phyloP scores from a whole-genome alignment of 192 early-diverging fungal species.

The Piromyces finnis region DNA sequence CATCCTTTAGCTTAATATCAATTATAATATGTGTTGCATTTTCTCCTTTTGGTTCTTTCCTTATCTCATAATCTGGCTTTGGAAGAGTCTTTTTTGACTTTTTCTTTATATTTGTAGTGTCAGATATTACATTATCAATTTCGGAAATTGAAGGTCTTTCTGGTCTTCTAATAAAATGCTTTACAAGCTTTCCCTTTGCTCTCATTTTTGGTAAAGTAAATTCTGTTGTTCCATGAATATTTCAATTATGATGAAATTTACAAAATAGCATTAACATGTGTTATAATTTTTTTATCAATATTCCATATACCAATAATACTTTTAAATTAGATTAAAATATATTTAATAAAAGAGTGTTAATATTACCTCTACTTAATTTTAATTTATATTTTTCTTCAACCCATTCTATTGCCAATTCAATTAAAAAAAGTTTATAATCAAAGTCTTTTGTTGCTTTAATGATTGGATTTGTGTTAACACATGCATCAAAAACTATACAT shows the following conservation, averaged over 20 bases:
- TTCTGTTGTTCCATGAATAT: too few species aligned
- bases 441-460: conserved; percentile 28
- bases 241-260: too few species aligned
- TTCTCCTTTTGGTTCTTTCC: not conserved
- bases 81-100: not conserved
- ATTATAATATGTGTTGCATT: not conserved
- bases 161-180: conserved; percentile 26
- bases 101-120: not conserved
- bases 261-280: too few species aligned
- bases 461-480: conserved; percentile 33
- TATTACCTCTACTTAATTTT: conserved; percentile 34
- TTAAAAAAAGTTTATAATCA: conserved; percentile 47
- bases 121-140: not conserved
- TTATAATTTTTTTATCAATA: too few species aligned
- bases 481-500: conserved; percentile 48
- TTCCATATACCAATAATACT: too few species aligned
- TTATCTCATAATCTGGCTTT: not conserved
- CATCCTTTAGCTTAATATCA: conserved; percentile 2
- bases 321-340: too few species aligned
- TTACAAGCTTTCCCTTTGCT: conserved; percentile 36
- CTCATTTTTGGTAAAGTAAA: conserved; percentile 31
- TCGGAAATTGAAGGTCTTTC: conserved; percentile 24
- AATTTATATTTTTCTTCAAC: conserved; percentile 41
- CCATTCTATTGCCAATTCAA: conserved; percentile 45
- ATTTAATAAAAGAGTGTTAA: too few species aligned